A percentile compares a stretch with the other conserved stretches of the same genome.
phyloP scores from a whole-genome alignment of 2,329 filamentous ascomycete genomes.

The Colletotrichum sp. region DNA sequence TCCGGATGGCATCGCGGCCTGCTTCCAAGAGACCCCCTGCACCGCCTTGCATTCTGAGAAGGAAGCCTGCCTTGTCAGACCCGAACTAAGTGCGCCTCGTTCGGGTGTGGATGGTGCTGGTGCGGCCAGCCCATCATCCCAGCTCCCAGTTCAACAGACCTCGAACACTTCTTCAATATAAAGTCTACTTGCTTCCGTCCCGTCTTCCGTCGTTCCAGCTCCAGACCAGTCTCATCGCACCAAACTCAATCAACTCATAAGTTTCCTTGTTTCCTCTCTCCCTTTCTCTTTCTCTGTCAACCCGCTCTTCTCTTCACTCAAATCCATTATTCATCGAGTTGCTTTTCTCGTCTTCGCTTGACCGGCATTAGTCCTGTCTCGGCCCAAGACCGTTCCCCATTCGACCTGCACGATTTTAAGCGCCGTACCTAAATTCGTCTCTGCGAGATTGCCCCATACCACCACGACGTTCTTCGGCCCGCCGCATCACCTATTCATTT shows the following conservation, averaged over 20 bases:
- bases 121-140: neutral
- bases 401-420: conserved; percentile 10
- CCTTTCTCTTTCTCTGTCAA: neutral
- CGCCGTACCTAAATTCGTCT: conserved; percentile 20
- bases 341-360: neutral
- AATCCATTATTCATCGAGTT: neutral
- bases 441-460: conserved; percentile 8
- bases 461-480: conserved; percentile 1
- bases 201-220: neutral
- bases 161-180: conserved; percentile 5
- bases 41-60: conserved; percentile 14
- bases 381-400: neutral
- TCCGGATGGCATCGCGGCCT: neutral
- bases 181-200: neutral
- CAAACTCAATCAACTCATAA: neutral
- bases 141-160: neutral
- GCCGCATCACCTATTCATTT: neutral
- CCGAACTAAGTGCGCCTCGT: conserved; percentile 16
- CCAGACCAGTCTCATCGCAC: neutral
- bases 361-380: conserved; percentile 19
- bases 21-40: conserved; percentile 1
- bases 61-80: conserved; percentile 20
- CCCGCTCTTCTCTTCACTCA: neutral
- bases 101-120: neutral
- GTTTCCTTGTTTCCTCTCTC: neutral